Evolutionary conservation across 129 eudicot genomes (phyloP), one percentile per base, ranked within the genome.

Genomic region (Artemisia argyi): DNA sequence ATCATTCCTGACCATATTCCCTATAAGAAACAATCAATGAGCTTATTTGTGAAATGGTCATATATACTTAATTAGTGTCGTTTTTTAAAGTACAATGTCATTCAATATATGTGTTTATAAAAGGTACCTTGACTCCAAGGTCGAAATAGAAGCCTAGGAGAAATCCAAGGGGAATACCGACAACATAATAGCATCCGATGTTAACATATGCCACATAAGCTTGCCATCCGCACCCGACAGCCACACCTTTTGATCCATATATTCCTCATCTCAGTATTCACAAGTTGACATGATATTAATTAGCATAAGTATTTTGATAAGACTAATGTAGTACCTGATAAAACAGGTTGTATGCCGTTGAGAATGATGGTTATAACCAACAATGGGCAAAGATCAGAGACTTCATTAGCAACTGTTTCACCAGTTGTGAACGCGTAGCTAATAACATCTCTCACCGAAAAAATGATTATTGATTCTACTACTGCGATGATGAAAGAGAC

Each of bases 141-240:
- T 92, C 75, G 78, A 75, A 92, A 75, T 84, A 80, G 68, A 89
- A 86, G 54, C 94, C 96, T 8, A 92, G 88, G 67, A 92, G 67
- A 46, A 86, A 85, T 30, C 98, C 96, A 8, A 89, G 22, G 10
- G 98, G 98, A 56, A 92, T 81, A 26, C 98, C 98, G 1, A 92
- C 96, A 3, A 83, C 64, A 65, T 92, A 92, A 71, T 89, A 92
- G 54, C 98, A 92, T 28, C 92, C 98, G 3, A 92, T 89, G 54
- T 92, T 92, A 26, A 92, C 96, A 42, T 92, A 92, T 0, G 98
- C 98, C 30, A 92, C 95, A 71, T 87, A 92, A 53, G 95, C 80
- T 82, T 92, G 98, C 98, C 98, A 92, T 76, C 96, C 95, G 26
- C 98, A 92, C n/a, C 98, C 98, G 52, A 92, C 98, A 5, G 98